Percentiles rank a stretch among this genome's conserved stretches.
phyloP scores from a whole-genome alignment of 768 basidiomycete genomes.

The Termitomyces titanicus region DNA sequence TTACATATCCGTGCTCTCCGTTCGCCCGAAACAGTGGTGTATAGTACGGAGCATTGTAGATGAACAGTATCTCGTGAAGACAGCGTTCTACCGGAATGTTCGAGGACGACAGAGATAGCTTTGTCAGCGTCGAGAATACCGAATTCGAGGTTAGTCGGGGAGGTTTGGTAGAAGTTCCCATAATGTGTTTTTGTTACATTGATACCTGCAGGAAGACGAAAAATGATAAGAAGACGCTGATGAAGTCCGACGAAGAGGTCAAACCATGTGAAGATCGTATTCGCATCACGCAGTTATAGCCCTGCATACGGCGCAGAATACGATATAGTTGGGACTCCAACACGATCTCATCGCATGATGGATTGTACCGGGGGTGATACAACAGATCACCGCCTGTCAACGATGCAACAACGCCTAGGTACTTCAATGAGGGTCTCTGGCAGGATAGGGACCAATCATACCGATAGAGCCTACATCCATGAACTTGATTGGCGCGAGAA shows the following conservation, averaged over 20 bases:
- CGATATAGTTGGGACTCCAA: conserved; percentile 76
- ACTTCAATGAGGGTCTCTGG: background rate
- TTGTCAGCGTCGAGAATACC: conserved; percentile 82
- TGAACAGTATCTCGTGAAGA: conserved; percentile 71
- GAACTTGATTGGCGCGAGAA: conserved; percentile 74
- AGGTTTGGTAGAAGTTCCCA: conserved; percentile 69
- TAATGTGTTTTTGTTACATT: conserved; percentile 53
- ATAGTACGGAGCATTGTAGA: conserved; percentile 84
- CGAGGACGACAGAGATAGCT: conserved; percentile 69
- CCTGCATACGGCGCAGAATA: conserved; percentile 65
- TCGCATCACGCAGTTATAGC: conserved; percentile 75
- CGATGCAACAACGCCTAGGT: conserved; percentile 59
- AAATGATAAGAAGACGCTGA: conserved; percentile 2
- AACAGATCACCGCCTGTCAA: conserved; percentile 88
- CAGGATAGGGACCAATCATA: conserved; percentile 22
- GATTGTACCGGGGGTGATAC: conserved; percentile 88
- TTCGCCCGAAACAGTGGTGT: conserved; percentile 75
- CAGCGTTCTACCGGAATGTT: conserved; percentile 61
- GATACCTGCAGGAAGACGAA: conserved; percentile 41
- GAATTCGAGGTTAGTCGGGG: conserved; percentile 72
- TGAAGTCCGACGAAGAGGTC: conserved; percentile 10
- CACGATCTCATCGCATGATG: conserved; percentile 56
- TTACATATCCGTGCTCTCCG: conserved; percentile 85
- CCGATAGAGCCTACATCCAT: conserved; percentile 89
- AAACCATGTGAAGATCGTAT: conserved; percentile 85